Percentiles rank a stretch among this genome's conserved stretches.
These are phyloP conservation scores for Coprinellus aureogranulatus DNA, from an alignment of 768 basidiomycete species.

Conservation along the genomic window DNA sequence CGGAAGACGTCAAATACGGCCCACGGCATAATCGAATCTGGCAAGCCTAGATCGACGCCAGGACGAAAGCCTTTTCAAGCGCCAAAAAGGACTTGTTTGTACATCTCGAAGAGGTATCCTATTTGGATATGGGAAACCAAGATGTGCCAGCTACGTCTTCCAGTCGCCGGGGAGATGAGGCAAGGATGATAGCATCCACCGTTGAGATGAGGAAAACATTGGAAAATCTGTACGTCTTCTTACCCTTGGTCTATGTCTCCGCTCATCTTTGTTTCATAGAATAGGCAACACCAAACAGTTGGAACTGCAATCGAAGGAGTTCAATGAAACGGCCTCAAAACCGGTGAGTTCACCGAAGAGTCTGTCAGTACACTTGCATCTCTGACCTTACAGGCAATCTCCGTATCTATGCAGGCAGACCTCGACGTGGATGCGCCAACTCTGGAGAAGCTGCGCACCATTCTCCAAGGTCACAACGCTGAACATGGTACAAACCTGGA, in stretches of 20 bases:
- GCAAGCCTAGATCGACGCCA: too few species aligned
- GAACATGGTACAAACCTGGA: slow-evolving; percentile 13
- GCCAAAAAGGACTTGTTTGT: too few species aligned
- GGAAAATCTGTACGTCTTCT: slow-evolving; percentile 3
- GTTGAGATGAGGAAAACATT: slow-evolving; percentile 6
- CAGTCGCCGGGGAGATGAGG: neutral
- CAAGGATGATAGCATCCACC: neutral
- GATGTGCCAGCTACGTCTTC: too few species aligned
- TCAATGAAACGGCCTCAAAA: neutral
- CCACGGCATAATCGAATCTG: too few species aligned
- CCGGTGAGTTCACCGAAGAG: slow-evolving; percentile 5
- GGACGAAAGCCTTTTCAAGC: too few species aligned
- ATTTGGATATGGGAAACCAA: too few species aligned
- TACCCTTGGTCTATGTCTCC: too few species aligned
- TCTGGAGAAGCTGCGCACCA: slow-evolving; percentile 17
- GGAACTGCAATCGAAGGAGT: neutral
- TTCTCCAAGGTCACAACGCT: slow-evolving; percentile 19
- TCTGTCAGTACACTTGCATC: neutral
- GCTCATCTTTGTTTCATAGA: too few species aligned
- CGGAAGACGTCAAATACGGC: too few species aligned
- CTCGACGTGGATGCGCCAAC: slow-evolving; percentile 3
- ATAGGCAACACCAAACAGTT: neutral
- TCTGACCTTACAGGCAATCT: neutral
- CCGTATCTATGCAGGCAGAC: neutral
- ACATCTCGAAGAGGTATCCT: too few species aligned